Evolutionary conservation across 2,329 filamentous ascomycete genomes (phyloP), one percentile per base, ranked within the genome.

Genomic region (Elsinoe arachidis): DNA sequence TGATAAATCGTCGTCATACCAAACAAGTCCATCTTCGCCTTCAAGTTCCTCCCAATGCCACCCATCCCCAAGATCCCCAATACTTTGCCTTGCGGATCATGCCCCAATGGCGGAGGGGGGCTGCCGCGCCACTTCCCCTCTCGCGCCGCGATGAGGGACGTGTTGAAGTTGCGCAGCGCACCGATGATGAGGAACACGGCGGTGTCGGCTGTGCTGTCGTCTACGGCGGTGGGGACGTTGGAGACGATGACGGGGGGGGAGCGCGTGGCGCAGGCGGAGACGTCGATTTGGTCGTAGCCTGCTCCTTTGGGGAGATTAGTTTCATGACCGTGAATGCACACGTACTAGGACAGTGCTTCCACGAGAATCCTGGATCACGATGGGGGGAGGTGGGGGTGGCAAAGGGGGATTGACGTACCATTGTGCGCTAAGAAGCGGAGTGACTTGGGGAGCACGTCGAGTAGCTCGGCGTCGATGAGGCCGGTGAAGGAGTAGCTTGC

Each of bases 11-110:
- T 78, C 43, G 72, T 79, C 86, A 93, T 90, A 10, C 85, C 87
- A 67, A 95, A 91, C 0, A 78, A 86, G 56, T 81, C 77, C 2
- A 85, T 86, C 71, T 90, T 90, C 68, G 76, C 80, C 67, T 86
- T 88, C 64, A 93, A 72, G 66, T 90, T 89, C 35, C 85, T 77
- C 0, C 90, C 89, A 60, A 95, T 93, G 2, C 89, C 88, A 17
- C 89, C 89, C 88, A 93, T 92, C 5, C 89, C 89, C 39, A 95
- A 70, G 59, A 95, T 90, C 0, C 89, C 89, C 4, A 95, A 77
- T 1, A 84, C 75, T 70, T 92, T 93, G 35, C 86, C 87, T 69
- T 87, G 78, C 1, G 88, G 88, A 66, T 93, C 88, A 67, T 88
- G 86, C 11, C 88, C 89, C 0, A 84, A 77, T 0, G 80, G 78